These are phyloP conservation scores for Leccinum arenicola DNA, from an alignment of 768 basidiomycete species.

Conservation along the genomic window DNA sequence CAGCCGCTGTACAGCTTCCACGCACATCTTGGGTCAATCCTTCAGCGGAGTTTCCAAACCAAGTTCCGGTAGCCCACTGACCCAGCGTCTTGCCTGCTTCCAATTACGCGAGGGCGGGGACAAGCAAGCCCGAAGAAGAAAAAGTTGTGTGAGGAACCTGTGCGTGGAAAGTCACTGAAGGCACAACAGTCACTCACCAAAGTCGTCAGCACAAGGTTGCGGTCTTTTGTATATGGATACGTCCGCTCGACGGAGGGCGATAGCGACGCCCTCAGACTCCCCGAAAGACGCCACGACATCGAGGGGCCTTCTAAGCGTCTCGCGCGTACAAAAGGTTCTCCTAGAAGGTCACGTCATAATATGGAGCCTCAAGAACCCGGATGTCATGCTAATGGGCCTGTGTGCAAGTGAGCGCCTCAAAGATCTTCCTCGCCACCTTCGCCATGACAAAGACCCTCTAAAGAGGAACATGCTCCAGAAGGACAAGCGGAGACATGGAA, in stretches of 20 bases:
- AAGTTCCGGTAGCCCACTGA: too few relatives aligned
- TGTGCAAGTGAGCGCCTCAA: constrained; percentile 34
- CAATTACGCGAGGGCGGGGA: too few relatives aligned
- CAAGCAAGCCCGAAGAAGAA: too few relatives aligned
- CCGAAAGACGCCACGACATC: not conserved
- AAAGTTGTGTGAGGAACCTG: too few relatives aligned
- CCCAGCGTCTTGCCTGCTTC: too few relatives aligned
- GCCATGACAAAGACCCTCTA: constrained; percentile 13
- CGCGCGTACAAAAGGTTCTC: constrained; percentile 44
- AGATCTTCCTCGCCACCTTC: constrained; percentile 42
- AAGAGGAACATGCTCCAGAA: not conserved
- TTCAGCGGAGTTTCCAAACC: too few relatives aligned
- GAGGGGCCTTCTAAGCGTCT: constrained; percentile 33
- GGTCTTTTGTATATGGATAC: not conserved
- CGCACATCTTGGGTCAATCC: too few relatives aligned
- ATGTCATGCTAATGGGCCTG: not conserved
- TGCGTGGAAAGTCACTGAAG: too few relatives aligned
- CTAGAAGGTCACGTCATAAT: constrained; percentile 59
- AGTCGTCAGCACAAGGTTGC: too few relatives aligned
- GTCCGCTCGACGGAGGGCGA: constrained; percentile 35
- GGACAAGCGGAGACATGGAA: not conserved
- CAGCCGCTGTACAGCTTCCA: too few relatives aligned
- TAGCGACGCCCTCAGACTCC: constrained; percentile 9
- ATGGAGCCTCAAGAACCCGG: constrained; percentile 38
- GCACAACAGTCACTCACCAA: too few relatives aligned